Evolutionary conservation across 208 protist genomes (phyloP).

Genomic region (Porcisia hertigi): DNA sequence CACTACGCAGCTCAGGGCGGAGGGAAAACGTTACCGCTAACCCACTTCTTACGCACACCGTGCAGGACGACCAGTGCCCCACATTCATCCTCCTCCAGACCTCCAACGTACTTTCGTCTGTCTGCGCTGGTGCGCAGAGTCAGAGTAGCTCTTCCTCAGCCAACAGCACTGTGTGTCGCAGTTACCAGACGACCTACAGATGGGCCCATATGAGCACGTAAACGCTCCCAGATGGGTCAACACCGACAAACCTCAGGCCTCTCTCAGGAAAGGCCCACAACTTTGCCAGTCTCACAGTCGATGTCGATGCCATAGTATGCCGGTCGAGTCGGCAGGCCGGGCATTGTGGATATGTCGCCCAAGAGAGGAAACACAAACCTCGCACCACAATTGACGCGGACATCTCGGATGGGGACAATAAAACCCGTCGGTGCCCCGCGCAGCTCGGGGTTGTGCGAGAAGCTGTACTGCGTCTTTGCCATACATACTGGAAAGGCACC

Average conservation of each 20-base stretch:
- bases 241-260: background rate
- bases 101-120: background rate
- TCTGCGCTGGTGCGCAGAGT: background rate
- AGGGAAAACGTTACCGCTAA: constrained; percentile 9
- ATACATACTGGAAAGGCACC: constrained; percentile 95
- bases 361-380: constrained; percentile 96
- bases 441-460: constrained; percentile 91
- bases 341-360: constrained; percentile 95
- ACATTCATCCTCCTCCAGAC: background rate
- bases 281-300: constrained; percentile 89
- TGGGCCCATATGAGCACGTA: background rate
- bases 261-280: constrained; percentile 92
- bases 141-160: too few relatives aligned
- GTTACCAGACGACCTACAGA: background rate
- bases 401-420: constrained; percentile 93
- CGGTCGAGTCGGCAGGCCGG: constrained; percentile 95
- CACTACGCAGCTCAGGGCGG: background rate
- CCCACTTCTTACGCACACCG: background rate
- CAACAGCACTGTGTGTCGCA: background rate
- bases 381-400: constrained; percentile 93
- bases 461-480: constrained; percentile 98
- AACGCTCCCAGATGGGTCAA: background rate
- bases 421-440: constrained; percentile 92
- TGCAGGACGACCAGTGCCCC: background rate
- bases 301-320: constrained; percentile 97